Percentiles rank a stretch among this genome's conserved stretches.
phyloP scores from a whole-genome alignment of 2,329 filamentous ascomycete genomes.

The Aspergillus brasiliensis region DNA sequence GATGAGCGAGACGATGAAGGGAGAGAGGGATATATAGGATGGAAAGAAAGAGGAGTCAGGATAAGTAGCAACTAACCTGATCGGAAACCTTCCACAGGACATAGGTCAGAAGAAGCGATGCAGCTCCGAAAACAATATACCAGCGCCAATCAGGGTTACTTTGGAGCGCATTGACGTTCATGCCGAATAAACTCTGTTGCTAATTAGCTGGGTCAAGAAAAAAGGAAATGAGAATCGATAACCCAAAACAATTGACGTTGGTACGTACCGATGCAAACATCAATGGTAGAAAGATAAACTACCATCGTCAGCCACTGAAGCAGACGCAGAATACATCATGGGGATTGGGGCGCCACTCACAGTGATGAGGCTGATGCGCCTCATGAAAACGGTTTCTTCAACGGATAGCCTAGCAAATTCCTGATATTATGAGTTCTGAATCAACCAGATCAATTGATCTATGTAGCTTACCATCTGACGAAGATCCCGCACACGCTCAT shows the following conservation, averaged over 20 bases:
- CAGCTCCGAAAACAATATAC: neutral
- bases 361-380: neutral
- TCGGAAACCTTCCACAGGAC: neutral
- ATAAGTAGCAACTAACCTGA: neutral
- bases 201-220: neutral
- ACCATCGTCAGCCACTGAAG: no score
- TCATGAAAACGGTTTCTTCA: neutral
- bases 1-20: no score
- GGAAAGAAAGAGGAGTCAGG: neutral
- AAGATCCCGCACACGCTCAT: no score
- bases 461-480: no score
- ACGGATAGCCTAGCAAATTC: no score
- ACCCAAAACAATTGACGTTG: no score
- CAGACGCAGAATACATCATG: no score
- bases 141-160: neutral
- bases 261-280: neutral
- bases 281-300: neutral
- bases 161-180: no score
- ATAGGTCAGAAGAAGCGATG: neutral
- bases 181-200: no score
- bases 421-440: no score
- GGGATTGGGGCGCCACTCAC: neutral
- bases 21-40: no score
- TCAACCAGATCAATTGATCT: accelerated
- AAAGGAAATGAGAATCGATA: neutral